Percentiles rank a stretch among this genome's conserved stretches.
Evolutionary conservation across 2,329 filamentous ascomycete genomes (phyloP).

Genomic region (Fusarium sp.): DNA sequence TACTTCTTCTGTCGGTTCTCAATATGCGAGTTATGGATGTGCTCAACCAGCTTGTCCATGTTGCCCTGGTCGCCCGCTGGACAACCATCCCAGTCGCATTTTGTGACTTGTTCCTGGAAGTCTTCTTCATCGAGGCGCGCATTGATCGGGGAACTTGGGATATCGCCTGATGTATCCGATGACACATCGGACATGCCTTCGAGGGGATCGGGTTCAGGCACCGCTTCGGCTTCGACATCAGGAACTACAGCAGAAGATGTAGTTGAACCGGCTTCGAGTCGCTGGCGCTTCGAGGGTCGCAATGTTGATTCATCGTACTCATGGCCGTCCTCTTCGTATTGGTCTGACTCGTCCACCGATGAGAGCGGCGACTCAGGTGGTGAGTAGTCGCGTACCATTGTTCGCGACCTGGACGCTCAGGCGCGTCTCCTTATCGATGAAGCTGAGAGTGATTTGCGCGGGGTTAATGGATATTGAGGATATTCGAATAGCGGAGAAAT

Average conservation of each 20-base stretch:
- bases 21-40: constrained; percentile 94
- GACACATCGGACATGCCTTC: constrained; percentile 78
- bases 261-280: constrained; percentile 55
- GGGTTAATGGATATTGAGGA: not conserved
- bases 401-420: constrained; percentile 35
- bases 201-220: constrained; percentile 61
- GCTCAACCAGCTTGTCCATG: constrained; percentile 83
- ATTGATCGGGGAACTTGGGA: constrained; percentile 75
- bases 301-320: constrained; percentile 54
- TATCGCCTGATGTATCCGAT: constrained; percentile 87
- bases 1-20: constrained; percentile 95
- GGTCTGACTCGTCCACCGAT: constrained; percentile 57
- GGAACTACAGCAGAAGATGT: constrained; percentile 56
- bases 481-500: not conserved
- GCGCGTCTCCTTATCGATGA: constrained; percentile 35
- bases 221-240: constrained; percentile 56
- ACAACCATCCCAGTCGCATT: constrained; percentile 83
- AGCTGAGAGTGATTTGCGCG: constrained; percentile 10
- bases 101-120: constrained; percentile 78
- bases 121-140: constrained; percentile 78
- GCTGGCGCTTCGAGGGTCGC: constrained; percentile 59
- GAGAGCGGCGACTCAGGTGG: constrained; percentile 59
- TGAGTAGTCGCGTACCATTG: constrained; percentile 51
- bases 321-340: constrained; percentile 57
- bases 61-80: constrained; percentile 75